Percentiles rank a stretch among this genome's conserved stretches.
These are phyloP conservation scores for Mycena haematopus DNA, from an alignment of 768 basidiomycete species.

Conservation along the genomic window DNA sequence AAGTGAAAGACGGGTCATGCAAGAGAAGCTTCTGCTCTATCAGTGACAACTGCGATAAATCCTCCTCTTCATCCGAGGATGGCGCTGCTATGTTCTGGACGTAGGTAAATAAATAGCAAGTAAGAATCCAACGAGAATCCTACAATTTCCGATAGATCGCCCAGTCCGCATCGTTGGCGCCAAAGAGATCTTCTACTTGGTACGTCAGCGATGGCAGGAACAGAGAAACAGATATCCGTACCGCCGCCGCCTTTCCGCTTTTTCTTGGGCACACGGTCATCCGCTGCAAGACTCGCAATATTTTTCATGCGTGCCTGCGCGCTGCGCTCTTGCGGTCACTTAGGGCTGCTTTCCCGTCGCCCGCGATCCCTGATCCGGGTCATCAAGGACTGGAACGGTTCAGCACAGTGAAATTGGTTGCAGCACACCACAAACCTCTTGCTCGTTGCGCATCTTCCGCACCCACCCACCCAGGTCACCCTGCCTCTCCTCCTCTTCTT, in stretches of 20 bases:
- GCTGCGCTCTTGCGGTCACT: conserved; percentile 94
- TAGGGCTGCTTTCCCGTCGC: conserved; percentile 78
- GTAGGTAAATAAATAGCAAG: neutral
- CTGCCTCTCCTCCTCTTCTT: conserved; percentile 79
- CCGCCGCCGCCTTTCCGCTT: conserved; percentile 84
- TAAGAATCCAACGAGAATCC: conserved; percentile 32
- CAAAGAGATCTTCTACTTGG: conserved; percentile 85
- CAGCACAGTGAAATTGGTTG: neutral
- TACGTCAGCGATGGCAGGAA: conserved; percentile 8
- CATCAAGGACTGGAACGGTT: conserved; percentile 67
- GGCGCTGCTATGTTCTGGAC: conserved; percentile 68
- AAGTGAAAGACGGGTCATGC: conserved; percentile 85
- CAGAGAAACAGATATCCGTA: conserved; percentile 39
- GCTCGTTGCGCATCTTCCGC: conserved; percentile 71
- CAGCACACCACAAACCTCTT: conserved; percentile 61
- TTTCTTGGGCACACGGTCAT: conserved; percentile 83
- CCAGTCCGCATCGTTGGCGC: conserved; percentile 96
- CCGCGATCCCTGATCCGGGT: conserved; percentile 84
- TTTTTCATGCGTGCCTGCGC: conserved; percentile 96
- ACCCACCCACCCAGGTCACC: conserved; percentile 79
- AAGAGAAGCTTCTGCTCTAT: conserved; percentile 84
- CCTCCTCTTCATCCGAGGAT: conserved; percentile 93
- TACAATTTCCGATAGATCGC: conserved; percentile 95
- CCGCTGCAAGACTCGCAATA: conserved; percentile 90
- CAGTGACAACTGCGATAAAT: conserved; percentile 69